Base-by-base conservation (phyloP, 2,329 filamentous ascomycete genomes). In the Catunica adiposa region DNA sequence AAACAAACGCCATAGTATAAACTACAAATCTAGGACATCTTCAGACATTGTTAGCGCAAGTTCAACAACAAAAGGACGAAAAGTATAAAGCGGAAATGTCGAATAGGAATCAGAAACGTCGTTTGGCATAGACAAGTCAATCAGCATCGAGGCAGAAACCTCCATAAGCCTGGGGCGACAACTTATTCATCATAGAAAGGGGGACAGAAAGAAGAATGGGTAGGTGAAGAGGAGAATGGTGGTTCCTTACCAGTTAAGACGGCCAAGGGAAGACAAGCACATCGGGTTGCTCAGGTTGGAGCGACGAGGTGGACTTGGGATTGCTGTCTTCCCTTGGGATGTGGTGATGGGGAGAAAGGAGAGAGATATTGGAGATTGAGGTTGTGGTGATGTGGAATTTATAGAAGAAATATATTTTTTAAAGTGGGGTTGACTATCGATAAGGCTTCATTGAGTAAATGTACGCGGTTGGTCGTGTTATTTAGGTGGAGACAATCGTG, bases 101-200 rank as follows among this genome's bases (percentile, higher is more conserved):
- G 7, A 25, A 23, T 46, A 51, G 47, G 40, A 37, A 51, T 59
- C 54, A 56, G 57, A 56, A 44, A 59, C 57, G 54, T 59, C n/a
- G 57, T 77, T 78, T 74, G 75, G 71, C 69, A 69, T 72, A 71
- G 74, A 77, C 74, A 62, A 70, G 74, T 74, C 70, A 68, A 65
- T 73, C 70, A 72, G 67, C 70, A 73, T 62, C 61, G 66, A 72
- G 67, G 69, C 67, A 70, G 70, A 68, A 71, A 68, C 67, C 70
- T 70, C 71, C 66, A 65, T 73, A 66, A 71, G 70, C 66, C 70
- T 73, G 70, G 70, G 70, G 70, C 70, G 70, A 73, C 70, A 73
- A 70, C 70, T 66, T 66, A 66, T 62, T 73, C 70, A 69, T 73
- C 70, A 72, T 66, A 62, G 59, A 65, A 64, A 57, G 26, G 8